Conservation (phyloP, 2,329 filamentous ascomycete species). For the Bretziella fagacearum region DNA sequence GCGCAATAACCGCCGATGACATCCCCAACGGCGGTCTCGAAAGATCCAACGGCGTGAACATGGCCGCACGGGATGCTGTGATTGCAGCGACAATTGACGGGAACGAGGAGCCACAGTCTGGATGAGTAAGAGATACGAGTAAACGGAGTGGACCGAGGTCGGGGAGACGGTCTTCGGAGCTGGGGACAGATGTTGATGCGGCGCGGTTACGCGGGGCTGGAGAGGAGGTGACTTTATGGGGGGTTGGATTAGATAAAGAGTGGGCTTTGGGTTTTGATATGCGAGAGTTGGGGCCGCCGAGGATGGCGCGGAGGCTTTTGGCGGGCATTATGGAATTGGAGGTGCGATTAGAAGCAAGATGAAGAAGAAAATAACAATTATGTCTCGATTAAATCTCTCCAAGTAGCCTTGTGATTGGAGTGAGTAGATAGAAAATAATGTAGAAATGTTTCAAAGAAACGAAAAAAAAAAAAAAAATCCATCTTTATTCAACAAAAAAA, state of each 20-base stretch:
- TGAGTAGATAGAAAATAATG: no score
- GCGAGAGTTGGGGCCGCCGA: constrained; percentile 18
- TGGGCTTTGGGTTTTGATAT: background rate
- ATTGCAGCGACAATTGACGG: constrained; percentile 36
- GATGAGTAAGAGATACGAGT: background rate
- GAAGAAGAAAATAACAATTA: no score
- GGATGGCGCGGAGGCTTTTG: constrained; percentile 24
- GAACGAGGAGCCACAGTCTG: background rate
- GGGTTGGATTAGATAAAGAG: constrained; percentile 21
- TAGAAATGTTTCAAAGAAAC: background rate
- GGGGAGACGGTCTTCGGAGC: background rate
- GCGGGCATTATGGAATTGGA: constrained; percentile 6
- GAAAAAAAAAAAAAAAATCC: background rate
- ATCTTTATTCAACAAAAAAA: background rate
- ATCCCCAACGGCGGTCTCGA: constrained; percentile 43
- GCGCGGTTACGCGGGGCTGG: background rate
- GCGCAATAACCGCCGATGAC: constrained; percentile 43
- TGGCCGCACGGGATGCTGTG: constrained; percentile 39
- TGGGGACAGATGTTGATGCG: background rate
- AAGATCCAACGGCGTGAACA: constrained; percentile 36
- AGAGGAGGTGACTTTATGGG: background rate
- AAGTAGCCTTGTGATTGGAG: no score
- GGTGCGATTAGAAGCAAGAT: background rate
- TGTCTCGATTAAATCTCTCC: no score
- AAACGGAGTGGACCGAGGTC: background rate